Base-by-base conservation (phyloP, 352 stramenopile species). In the Hyaloperonospora brassicae region DNA sequence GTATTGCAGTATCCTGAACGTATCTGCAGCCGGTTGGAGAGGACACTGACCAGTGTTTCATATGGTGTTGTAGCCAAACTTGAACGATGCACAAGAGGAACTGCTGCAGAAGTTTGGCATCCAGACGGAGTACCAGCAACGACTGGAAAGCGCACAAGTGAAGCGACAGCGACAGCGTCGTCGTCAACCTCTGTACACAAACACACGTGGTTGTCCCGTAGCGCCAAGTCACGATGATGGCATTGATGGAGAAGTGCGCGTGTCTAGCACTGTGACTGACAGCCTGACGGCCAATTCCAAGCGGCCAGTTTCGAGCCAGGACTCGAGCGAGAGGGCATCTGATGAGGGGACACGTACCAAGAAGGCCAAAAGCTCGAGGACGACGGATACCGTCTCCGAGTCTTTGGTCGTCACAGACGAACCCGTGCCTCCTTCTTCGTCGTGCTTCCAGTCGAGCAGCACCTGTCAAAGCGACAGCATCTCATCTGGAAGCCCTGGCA, bases 51-150 rank as follows among this genome's bases (percentile, higher is more conserved):
- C 13, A 21, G 30, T 31, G 13, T 36, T 58, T 34, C 35, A 34
- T 21, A 13, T 43, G 12, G 12, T 43, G 12, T 43, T 36, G 31
- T 27, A 70, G 72, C 50, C 65, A 39, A 69, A 67, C 25, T 50
- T 84, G 5, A 36, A 68, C 23, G 72, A 85, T 27, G 76, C 79
- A 6, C 62, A 82, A 27, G 72, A 86, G 4, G 69, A 87, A 38
- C 55, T 89, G 14, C 62, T 69, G 52, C 74, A 86, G 53, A 64
- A 67, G 27, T 84, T 68, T 27, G 76, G 71, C 0, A 34, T 89
- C 24, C 71, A 86, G 36, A 60, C 60, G n/a, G 62, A 57, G 45
- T 87, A 66, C 67, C 66, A 79, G 53, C 70, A 87, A 49, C 59
- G 76, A 11, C 46, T 74, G 40, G 52, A 74, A 27, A 65, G 72